Percentiles rank a stretch among this genome's conserved stretches.
Evolutionary conservation across 2,329 filamentous ascomycete species (phyloP).

Genomic region (Pyrenochaeta sp.): DNA sequence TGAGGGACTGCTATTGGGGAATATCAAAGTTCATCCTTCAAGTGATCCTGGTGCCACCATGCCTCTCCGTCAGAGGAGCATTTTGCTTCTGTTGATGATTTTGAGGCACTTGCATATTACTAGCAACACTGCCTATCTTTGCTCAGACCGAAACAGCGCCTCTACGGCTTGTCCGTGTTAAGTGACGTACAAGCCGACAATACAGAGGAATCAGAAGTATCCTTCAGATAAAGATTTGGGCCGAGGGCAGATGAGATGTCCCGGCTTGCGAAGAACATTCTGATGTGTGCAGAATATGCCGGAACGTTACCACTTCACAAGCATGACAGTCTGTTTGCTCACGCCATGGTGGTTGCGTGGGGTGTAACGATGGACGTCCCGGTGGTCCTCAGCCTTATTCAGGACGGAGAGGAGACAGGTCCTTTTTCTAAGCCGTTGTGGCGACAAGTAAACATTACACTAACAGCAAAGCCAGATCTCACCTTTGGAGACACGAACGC

Average conservation of each 20-base stretch:
- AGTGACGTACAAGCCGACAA: not conserved
- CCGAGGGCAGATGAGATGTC: slow-evolving; percentile 15
- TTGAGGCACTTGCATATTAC: slow-evolving; percentile 26
- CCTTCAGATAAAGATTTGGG: slow-evolving; percentile 6
- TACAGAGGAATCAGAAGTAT: not conserved
- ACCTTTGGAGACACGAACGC: slow-evolving; percentile 20
- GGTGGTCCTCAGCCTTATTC: not conserved
- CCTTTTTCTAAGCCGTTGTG: slow-evolving; percentile 13
- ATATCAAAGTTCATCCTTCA: slow-evolving; percentile 10
- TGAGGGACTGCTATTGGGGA: slow-evolving; percentile 17
- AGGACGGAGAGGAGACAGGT: slow-evolving; percentile 6
- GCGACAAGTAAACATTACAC: slow-evolving; percentile 12
- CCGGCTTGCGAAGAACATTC: slow-evolving; percentile 17
- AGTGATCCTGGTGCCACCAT: slow-evolving; percentile 3
- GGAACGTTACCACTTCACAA: slow-evolving; percentile 20
- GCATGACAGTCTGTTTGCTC: slow-evolving; percentile 17
- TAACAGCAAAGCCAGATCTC: slow-evolving; percentile 16
- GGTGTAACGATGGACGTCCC: slow-evolving; percentile 18
- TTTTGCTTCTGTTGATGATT: slow-evolving; percentile 22
- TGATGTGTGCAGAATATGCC: slow-evolving; percentile 22
- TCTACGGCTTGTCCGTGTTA: slow-evolving; percentile 6
- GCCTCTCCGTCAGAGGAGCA: slow-evolving; percentile 14
- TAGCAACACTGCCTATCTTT: slow-evolving; percentile 21
- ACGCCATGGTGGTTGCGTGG: slow-evolving; percentile 21
- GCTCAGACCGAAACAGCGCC: slow-evolving; percentile 17